Evolutionary conservation across 208 protist species (phyloP), one percentile per base, ranked within the genome.

Genomic region (Acanthamoeba quina): DNA sequence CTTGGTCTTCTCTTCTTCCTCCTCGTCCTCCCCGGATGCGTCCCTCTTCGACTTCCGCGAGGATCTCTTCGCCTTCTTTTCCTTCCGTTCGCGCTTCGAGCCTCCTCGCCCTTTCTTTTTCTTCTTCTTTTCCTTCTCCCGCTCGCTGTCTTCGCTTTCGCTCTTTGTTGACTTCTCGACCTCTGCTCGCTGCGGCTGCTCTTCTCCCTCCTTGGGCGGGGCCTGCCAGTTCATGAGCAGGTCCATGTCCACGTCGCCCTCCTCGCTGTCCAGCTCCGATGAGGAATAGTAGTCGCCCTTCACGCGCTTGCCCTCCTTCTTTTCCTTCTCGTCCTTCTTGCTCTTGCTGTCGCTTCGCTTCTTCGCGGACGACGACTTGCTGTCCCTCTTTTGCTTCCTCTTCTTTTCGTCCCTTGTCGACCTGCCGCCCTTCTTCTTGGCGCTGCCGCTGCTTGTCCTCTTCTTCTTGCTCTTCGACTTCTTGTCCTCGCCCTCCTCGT

Each of bases 271-370:
- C 76, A 85, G 37, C 3, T 85, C 76, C 41, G 76, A 85, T 11
- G 76, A 85, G 11, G 76, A 85, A 47, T 85, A 85, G 76, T 60
- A 60, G 31, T 85, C 76, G 41, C 47, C 49, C 76, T 85, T 60
- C 10, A 7, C 11, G 31, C 19, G 15, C 49, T 85, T 85, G 41
- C 4, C 76, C 49, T 62, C 11, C 21, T 54, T 54, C 44, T 72
- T 52, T 5, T 90, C 31, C 58, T 64, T 29, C 29, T 72, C 31
- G 3, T 90, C 72, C n/a, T 52, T 24, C 41, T 90, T 90, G 13
- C 29, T 62, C 15, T 49, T n/a, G n/a, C n/a, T n/a, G n/a, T n/a
- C 70, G 7, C 64, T 9, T 5, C 49, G n/a, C 78, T 56, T 41
- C 34, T 34, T 47, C 34, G 29, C 37, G 1, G 37, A 37, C 37